Evolutionary conservation across 495 filamentous ascomycete species (phyloP), one percentile per base, ranked within the genome.

Genomic region (Tricharina praecox): DNA sequence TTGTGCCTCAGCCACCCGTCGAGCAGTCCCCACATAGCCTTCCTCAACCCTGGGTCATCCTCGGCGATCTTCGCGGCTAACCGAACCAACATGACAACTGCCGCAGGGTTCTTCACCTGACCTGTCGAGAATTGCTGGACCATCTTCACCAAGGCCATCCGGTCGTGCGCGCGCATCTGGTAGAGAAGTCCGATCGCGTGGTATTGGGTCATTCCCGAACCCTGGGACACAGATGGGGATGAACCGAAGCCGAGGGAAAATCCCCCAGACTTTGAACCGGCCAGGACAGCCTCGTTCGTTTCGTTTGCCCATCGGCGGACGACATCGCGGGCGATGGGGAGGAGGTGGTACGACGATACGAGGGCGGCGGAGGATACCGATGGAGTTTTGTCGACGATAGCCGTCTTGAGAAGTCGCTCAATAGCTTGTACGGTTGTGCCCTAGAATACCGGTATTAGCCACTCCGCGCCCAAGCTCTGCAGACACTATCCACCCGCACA

Each of bases 61-160:
- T 94, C 85, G 39, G 90, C 90, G 50, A 99, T 70, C 67, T 93
- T 93, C 26, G 90, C 85, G 39, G 92, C 92, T 47, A 99, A 65
- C 40, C 90, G 75, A 32, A 99, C 92, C 20, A 99, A 69, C 71
- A 99, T 76, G 13, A 96, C 74, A 50, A 85, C 78, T 28, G 86
- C 90, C 32, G 87, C 86, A 11, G 88, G 86, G 62, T 83, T 95
- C 73, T 94, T 95, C 20, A 81, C 85, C 36, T 88, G 86, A 5
- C 88, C 80, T 45, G 79, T 78, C 25, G 84, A 83, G 59, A 93
- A 95, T 62, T 96, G 92, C 66, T 99, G 90, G 11, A 96, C 90
- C 92, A 99, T 95, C 73, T 96, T 99, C n/a, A 96, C 90, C 54
- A 99, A 66, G 4, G 88, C 83, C 92, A 96, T 99, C 58, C 90